Percentiles rank a stretch among this genome's conserved stretches.
Evolutionary conservation across 1,284 basidiomycete species (phyloP).

Genomic region (Ustilago sp.): DNA sequence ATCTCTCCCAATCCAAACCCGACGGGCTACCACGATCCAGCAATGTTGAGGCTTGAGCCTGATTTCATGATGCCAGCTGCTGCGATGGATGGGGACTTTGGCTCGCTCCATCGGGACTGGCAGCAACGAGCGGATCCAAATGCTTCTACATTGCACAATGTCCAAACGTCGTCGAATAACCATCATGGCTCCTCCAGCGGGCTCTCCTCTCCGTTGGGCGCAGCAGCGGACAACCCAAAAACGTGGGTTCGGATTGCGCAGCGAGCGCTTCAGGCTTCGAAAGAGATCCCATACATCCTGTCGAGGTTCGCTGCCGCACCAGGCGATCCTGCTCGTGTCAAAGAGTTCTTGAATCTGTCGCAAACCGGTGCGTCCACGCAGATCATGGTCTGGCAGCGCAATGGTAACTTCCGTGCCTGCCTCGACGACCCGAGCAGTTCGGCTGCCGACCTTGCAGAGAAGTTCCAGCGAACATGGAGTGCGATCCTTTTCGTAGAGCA

Average conservation of each 20-base stretch:
- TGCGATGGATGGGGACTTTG: conserved; percentile 13
- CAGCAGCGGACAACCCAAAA: conserved; percentile 6
- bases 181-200: background rate
- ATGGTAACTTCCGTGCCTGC: conserved; percentile 28
- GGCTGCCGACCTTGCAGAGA: conserved; percentile 16
- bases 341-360: conserved; percentile 32
- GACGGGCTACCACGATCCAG: conserved; percentile 13
- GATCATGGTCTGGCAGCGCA: conserved; percentile 48
- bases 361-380: conserved; percentile 38
- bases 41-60: conserved; percentile 27
- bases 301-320: conserved; percentile 22
- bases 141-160: background rate
- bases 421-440: conserved; percentile 26
- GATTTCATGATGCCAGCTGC: conserved; percentile 17
- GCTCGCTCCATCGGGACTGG: conserved; percentile 18
- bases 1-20: conserved; percentile 16
- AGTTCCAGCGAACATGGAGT: conserved; percentile 32
- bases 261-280: conserved; percentile 27
- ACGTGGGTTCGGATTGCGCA: conserved; percentile 26
- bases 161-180: background rate
- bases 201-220: background rate
- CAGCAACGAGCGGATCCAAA: conserved; percentile 12
- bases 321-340: conserved; percentile 33
- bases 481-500: conserved; percentile 35
- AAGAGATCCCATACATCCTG: conserved; percentile 26